Evolutionary conservation across 2,329 filamentous ascomycete genomes (phyloP).

Genomic region (Ophiostoma australiae): DNA sequence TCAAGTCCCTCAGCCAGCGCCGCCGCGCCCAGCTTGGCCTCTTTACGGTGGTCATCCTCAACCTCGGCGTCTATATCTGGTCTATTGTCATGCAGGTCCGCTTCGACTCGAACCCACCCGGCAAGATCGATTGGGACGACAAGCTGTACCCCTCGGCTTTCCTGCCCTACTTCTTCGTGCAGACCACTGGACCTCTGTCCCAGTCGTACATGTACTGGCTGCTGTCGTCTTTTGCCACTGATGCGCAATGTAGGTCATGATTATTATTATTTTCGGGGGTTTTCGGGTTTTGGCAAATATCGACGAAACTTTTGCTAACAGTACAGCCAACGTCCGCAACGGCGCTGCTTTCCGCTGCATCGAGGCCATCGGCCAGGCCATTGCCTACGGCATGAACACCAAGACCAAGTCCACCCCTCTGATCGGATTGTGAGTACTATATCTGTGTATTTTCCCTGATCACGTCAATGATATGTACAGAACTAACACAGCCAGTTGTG

Average conservation of each 20-base stretch:
- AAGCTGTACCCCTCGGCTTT: background rate
- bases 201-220: constrained; percentile 10
- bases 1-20: background rate
- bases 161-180: background rate
- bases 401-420: background rate
- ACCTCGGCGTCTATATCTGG: constrained; percentile 8
- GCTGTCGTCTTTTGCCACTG: background rate
- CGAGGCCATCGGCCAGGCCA: background rate
- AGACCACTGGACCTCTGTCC: background rate
- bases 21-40: constrained; percentile 1
- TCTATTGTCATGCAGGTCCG: background rate
- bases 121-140: constrained; percentile 4
- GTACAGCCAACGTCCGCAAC: background rate
- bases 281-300: too few species aligned
- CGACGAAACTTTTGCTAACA: background rate
- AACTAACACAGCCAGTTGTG: background rate
- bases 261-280: too few species aligned
- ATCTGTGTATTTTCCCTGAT: background rate
- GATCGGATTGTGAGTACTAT: background rate
- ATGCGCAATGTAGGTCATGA: background rate
- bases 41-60: constrained; percentile 6
- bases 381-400: constrained; percentile 8
- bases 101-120: background rate
- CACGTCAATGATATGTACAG: background rate
- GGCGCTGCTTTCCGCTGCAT: constrained; percentile 6